Percentiles rank a stretch among this genome's conserved stretches.
These are phyloP conservation scores for Termitomyces eurrhizus DNA, from an alignment of 768 basidiomycete species.

Conservation along the genomic window DNA sequence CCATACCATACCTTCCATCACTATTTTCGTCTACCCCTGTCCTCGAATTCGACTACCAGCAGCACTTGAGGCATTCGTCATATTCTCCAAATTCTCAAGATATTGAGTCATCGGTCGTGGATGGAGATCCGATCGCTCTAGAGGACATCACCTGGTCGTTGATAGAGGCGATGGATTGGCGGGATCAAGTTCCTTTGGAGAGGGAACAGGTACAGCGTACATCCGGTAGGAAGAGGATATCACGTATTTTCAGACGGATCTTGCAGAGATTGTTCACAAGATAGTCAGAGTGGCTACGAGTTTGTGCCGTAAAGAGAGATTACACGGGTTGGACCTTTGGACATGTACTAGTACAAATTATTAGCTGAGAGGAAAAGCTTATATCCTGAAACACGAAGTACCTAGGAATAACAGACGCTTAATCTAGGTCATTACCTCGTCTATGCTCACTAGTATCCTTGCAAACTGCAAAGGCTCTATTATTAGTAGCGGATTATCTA, in stretches of 20 bases:
- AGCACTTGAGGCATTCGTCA: neutral
- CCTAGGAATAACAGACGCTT: neutral
- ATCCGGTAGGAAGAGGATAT: slow-evolving; percentile 1
- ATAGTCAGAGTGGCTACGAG: neutral
- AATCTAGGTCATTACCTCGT: neutral
- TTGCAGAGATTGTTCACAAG: slow-evolving; percentile 8
- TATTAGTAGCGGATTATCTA: neutral
- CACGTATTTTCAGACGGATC: slow-evolving; percentile 1
- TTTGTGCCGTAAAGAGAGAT: neutral
- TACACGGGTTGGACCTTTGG: neutral
- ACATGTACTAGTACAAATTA: neutral
- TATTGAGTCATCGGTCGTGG: neutral
- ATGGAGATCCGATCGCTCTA: slow-evolving; percentile 1
- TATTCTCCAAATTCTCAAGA: neutral
- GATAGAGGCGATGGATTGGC: slow-evolving; percentile 26
- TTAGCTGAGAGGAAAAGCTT: neutral
- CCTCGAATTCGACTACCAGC: neutral
- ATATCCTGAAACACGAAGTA: neutral
- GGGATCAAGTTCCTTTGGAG: slow-evolving; percentile 12
- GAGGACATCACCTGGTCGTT: slow-evolving; percentile 26
- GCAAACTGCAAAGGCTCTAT: neutral
- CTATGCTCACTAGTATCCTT: neutral
- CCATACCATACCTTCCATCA: slow-evolving; percentile 3
- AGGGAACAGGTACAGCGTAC: neutral
- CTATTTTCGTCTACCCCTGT: slow-evolving; percentile 7